A percentile compares a stretch with the other conserved stretches of the same genome.
Conservation (phyloP, 371 early-diverging fungal species). For the Rhizomucor miehei region DNA sequence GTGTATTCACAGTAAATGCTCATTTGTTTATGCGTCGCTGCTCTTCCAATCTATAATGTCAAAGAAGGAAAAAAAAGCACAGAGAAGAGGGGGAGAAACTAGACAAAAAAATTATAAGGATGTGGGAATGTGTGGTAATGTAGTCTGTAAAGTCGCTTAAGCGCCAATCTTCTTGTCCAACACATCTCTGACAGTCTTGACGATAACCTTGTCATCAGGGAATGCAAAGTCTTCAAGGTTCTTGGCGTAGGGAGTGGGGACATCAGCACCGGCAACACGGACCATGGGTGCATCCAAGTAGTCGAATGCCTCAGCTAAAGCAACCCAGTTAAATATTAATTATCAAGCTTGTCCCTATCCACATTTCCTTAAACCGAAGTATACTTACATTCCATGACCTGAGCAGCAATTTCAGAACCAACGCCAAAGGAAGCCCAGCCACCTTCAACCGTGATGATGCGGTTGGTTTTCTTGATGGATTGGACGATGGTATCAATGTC, state of each 20-base stretch:
- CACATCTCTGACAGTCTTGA: slow-evolving; percentile 51
- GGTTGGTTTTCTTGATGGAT: slow-evolving; percentile 98
- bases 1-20: too few species aligned
- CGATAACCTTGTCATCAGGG: slow-evolving; percentile 88
- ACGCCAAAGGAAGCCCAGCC: slow-evolving; percentile 98
- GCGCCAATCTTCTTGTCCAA: slow-evolving; percentile 20
- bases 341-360: too few species aligned
- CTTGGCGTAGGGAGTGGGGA: slow-evolving; percentile 98
- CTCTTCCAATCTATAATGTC: too few species aligned
- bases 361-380: too few species aligned
- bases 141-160: slow-evolving; percentile 5
- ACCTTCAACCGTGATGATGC: slow-evolving; percentile 95
- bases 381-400: slow-evolving; percentile 84
- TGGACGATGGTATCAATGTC: slow-evolving; percentile 92
- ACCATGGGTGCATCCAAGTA: slow-evolving; percentile 94
- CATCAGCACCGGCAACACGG: slow-evolving; percentile 97
- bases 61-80: neutral
- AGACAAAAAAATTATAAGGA: slow-evolving; percentile 1
- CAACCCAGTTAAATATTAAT: neutral
- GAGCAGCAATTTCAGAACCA: slow-evolving; percentile 96
- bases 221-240: slow-evolving; percentile 92
- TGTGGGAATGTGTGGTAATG: slow-evolving; percentile 1
- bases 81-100: neutral
- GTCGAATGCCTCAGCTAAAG: slow-evolving; percentile 87
- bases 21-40: too few species aligned